Evolutionary conservation across 2,329 filamentous ascomycete species (phyloP), one percentile per base, ranked within the genome.

Genomic region (Epicoccum sorghinum): DNA sequence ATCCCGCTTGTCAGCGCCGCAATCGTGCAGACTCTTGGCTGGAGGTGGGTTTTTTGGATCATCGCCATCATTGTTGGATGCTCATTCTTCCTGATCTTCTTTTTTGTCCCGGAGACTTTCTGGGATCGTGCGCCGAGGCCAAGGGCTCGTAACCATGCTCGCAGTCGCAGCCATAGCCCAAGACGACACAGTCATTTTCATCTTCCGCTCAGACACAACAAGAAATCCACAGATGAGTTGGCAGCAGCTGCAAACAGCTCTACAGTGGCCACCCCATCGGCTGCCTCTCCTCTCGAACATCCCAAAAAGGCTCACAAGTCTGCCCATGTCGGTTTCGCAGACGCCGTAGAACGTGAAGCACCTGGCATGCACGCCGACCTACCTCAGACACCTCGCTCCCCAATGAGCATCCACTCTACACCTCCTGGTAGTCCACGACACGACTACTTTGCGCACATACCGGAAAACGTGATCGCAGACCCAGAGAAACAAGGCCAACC

Each of bases 101-200:
- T 97, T 55, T 96, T 96, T 65, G 90, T 96, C 0, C 93, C 93
- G 0, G 93, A 98, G 76, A 96, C 92, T 0, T 97, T 96, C 62
- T 98, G 93, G 93, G 92, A 97, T 73, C 83, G 93, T 42, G 88
- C 89, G 2, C 92, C 93, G 7, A 76, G 78, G 27, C 78, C 82
- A 29, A 71, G 77, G 40, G 59, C 52, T 44, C 52, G 67, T 76
- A 76, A 54, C 58, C 68, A 58, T 47, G 61, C 58, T 77, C 78
- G 55, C 57, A 71, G 59, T 45, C 60, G 59, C 25, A 62, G 59
- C 12, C 60, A 65, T 33, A 71, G 68, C 47, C 60, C 62, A 25
- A 70, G 64, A 47, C 75, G 47, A 43, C 59, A 61, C 60, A 64
- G 60, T 58, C 74, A 57, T 46, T 68, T 72, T 36, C 70, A 64